Percentiles rank a stretch among this genome's conserved stretches.
Conservation (phyloP, 164 flowering plant genomes). For the Nymphaea colorata region DNA sequence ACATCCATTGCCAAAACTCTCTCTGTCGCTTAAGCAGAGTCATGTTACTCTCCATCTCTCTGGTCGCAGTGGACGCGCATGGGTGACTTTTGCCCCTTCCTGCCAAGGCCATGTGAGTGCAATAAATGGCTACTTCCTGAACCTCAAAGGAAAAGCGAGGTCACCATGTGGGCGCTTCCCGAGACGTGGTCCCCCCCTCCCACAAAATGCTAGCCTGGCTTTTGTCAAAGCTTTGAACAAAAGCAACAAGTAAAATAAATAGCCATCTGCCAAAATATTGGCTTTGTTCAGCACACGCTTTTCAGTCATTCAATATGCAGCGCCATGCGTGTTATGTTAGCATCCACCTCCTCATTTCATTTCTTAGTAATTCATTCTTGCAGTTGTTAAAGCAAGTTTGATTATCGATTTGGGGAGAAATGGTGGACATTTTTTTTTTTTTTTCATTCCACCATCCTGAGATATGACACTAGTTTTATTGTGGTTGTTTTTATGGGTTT, state of each 20-base stretch:
- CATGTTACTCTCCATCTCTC: too few relatives aligned
- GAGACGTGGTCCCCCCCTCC: background rate
- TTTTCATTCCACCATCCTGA: too few relatives aligned
- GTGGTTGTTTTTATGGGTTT: too few relatives aligned
- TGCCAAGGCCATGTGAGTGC: background rate
- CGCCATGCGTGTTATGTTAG: background rate
- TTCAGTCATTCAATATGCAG: background rate
- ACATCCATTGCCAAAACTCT: too few relatives aligned
- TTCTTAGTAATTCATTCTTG: background rate
- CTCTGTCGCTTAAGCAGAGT: too few relatives aligned
- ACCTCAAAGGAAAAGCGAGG: background rate
- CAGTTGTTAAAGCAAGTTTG: background rate
- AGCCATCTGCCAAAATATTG: too few relatives aligned
- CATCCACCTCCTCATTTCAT: background rate
- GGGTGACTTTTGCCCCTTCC: background rate
- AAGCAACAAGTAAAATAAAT: background rate
- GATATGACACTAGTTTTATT: too few relatives aligned
- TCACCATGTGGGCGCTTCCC: background rate
- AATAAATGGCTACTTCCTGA: background rate
- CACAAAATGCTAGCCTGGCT: background rate
- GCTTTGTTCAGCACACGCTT: background rate
- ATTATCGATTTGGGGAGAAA: too few relatives aligned
- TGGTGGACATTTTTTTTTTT: too few relatives aligned
- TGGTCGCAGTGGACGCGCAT: too few relatives aligned
- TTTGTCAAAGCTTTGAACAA: background rate